Base-by-base conservation (phyloP, 2,329 filamentous ascomycete genomes). In the Penicillium corylophilum region DNA sequence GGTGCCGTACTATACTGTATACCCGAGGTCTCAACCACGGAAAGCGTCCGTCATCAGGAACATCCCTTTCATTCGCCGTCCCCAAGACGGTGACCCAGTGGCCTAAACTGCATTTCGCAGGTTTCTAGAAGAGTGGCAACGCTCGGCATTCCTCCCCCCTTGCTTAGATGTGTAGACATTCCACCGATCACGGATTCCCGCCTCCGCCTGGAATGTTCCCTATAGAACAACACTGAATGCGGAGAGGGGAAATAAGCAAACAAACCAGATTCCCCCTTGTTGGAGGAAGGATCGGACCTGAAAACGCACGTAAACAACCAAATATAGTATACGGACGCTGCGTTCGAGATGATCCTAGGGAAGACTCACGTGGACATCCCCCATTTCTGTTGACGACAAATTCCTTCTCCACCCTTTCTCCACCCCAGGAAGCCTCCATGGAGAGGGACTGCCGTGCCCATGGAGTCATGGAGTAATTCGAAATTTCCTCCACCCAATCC, bases 61-160 rank as follows among this genome's bases (percentile, higher is more conserved):
- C 54, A 16, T 20, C 38, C 31, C 43, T 56, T 48, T 58, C 51
- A 61, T 57, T 61, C 51, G 58, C 42, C 38, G 38, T 13, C 20
- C 31, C n/a, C 20, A 44, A 10, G 26, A 28, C 23, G 23, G 23
- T 24, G 50, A 54, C 51, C 56, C 54, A 56, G 29, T 38, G 16
- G 15, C 15, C 31, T 56, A 44, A 41, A 57, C 48, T 52, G 33
- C 23, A 56, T 58, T 38, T 22, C 59, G 53, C 36, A 62, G 46
- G 29, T 49, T 63, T 63, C 60, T 60, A 62, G 60, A 63, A 63
- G 49, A n/a, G 54, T 61, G 51, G 58, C 46, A 56, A 60, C 13
- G 50, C 50, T 54, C 58, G 49, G 58, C 48, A 56, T 31, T 24
- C 26, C 33, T n/a, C 26, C 18, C 22, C 24, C 12, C 39, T 26